phyloP scores from a whole-genome alignment of 345 rosid genomes.

The Chamaenerion angustifolium region DNA sequence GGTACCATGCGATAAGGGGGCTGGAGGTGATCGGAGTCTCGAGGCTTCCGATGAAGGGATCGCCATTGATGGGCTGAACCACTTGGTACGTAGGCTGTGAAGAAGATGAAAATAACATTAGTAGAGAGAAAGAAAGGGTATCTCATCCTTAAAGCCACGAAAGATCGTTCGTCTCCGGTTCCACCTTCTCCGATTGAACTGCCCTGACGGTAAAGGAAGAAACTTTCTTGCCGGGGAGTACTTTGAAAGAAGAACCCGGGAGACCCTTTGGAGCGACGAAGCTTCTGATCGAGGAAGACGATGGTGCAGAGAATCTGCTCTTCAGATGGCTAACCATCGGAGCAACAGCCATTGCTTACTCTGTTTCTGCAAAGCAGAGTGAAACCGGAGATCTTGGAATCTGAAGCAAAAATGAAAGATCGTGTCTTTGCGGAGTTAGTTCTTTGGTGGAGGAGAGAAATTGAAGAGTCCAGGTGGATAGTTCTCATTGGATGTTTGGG shows the following conservation, averaged over 20 bases:
- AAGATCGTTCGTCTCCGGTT: too few relatives aligned
- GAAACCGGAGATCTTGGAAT: not conserved
- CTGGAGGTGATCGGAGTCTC: conserved; percentile 91
- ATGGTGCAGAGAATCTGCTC: conserved; percentile 45
- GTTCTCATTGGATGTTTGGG: conserved; percentile 5
- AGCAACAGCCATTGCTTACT: conserved; percentile 33
- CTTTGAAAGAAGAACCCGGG: conserved; percentile 50
- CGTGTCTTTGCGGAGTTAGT: not conserved
- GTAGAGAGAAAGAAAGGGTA: too few relatives aligned
- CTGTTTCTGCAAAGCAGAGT: not conserved
- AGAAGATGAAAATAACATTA: not conserved
- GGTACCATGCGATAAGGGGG: too few relatives aligned
- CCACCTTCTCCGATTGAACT: conserved; percentile 68
- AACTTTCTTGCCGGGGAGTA: conserved; percentile 33
- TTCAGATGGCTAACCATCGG: conserved; percentile 85
- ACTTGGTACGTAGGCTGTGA: conserved; percentile 86
- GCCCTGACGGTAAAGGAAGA: conserved; percentile 63
- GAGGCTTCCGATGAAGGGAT: conserved; percentile 92
- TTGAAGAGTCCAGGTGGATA: not conserved
- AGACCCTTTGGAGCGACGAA: conserved; percentile 46
- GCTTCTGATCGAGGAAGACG: conserved; percentile 18
- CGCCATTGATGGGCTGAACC: conserved; percentile 88
- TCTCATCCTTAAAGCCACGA: too few relatives aligned
- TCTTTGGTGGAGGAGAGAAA: not conserved
- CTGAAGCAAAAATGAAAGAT: not conserved